A percentile compares a stretch with the other conserved stretches of the same genome.
Evolutionary conservation across 495 filamentous ascomycete genomes (phyloP).

Genomic region (Penicillium mononematosum): DNA sequence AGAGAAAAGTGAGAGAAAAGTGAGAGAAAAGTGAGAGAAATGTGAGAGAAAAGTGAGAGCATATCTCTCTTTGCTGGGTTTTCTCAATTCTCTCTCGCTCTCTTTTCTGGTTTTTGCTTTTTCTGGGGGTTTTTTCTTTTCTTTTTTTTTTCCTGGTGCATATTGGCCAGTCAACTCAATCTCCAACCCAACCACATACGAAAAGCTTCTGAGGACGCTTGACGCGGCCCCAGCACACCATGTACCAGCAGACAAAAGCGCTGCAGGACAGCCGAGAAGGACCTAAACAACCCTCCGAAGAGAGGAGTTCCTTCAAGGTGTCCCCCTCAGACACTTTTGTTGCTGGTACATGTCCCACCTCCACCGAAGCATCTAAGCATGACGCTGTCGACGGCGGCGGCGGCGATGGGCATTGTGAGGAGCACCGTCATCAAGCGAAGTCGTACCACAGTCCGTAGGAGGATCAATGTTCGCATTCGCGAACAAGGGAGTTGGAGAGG

Average conservation of each 20-base stretch:
- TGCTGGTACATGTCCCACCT: background rate
- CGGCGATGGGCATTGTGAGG: background rate
- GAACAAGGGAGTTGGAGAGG: background rate
- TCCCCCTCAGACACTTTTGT: background rate
- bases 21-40: background rate
- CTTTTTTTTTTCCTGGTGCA: background rate
- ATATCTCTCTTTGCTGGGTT: background rate
- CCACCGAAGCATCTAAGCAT: background rate
- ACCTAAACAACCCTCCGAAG: conserved; percentile 5
- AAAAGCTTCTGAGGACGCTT: conserved; percentile 1
- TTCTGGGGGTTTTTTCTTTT: background rate
- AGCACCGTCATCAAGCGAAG: background rate
- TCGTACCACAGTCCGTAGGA: conserved; percentile 3
- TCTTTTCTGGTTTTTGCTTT: background rate
- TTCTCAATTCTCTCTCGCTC: background rate
- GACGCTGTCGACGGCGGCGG: background rate
- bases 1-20: background rate
- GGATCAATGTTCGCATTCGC: background rate
- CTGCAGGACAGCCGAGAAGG: background rate
- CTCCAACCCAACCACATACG: background rate
- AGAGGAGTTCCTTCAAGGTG: conserved; percentile 4
- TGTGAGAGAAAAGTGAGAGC: background rate
- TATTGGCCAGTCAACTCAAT: conserved; percentile 7
- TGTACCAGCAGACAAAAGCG: background rate
- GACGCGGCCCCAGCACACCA: background rate